A percentile compares a stretch with the other conserved stretches of the same genome.
Conservation (phyloP, 2,329 filamentous ascomycete species). For the Neonectria neomacrospora region DNA sequence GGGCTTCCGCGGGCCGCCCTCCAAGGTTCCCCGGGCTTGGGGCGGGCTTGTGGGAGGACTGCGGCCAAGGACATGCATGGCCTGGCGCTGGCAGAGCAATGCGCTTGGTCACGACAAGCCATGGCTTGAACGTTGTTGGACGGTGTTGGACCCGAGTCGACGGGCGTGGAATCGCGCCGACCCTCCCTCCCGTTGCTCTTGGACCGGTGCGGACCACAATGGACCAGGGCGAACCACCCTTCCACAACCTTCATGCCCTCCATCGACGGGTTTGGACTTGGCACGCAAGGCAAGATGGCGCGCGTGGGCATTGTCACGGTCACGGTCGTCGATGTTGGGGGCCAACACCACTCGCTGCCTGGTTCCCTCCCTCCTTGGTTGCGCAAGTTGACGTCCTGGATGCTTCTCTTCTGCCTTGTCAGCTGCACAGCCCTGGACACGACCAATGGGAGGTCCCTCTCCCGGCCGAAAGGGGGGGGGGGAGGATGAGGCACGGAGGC, state of each 20-base stretch:
- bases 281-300: slow-evolving; percentile 6
- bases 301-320: slow-evolving; percentile 12
- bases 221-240: slow-evolving; percentile 19
- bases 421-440: slow-evolving; percentile 22
- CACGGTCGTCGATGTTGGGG: slow-evolving; percentile 21
- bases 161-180: slow-evolving; percentile 30
- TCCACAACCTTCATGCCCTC: neutral
- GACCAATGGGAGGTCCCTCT: slow-evolving; percentile 19
- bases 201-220: slow-evolving; percentile 16
- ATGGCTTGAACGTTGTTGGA: slow-evolving; percentile 17
- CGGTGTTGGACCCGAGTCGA: slow-evolving; percentile 23
- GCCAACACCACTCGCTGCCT: slow-evolving; percentile 22
- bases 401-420: slow-evolving; percentile 18
- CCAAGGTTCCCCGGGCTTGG: slow-evolving; percentile 30
- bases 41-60: slow-evolving; percentile 29
- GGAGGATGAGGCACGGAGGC: slow-evolving; percentile 18
- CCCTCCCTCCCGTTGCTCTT: slow-evolving; percentile 12
- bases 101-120: slow-evolving; percentile 13
- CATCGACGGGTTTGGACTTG: slow-evolving; percentile 7
- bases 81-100: slow-evolving; percentile 21
- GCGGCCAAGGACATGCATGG: slow-evolving; percentile 39
- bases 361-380: slow-evolving; percentile 14
- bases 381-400: slow-evolving; percentile 7
- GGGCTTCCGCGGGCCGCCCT: slow-evolving; percentile 27
- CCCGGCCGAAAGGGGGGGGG: slow-evolving; percentile 18